Conservation (phyloP, 108 stramenopile genomes). For the Epithemia pelagica region DNA sequence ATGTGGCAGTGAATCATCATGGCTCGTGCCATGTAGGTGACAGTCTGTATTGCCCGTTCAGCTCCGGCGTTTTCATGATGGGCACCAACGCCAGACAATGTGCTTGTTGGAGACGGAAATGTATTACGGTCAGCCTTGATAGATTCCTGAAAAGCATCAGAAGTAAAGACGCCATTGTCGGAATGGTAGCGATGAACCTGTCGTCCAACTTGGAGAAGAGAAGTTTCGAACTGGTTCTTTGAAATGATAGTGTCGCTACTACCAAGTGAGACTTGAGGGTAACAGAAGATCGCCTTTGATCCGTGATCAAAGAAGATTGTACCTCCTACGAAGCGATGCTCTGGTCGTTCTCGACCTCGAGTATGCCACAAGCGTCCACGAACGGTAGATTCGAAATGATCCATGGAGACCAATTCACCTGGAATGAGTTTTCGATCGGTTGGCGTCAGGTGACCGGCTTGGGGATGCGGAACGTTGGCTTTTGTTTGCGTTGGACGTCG, state of each 20-base stretch:
- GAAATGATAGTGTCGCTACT: constrained; percentile 25
- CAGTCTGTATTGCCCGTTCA: constrained; percentile 35
- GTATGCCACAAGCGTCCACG: constrained; percentile 24
- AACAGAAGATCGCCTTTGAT: constrained; percentile 21
- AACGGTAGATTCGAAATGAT: constrained; percentile 26
- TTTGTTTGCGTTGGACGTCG: not conserved
- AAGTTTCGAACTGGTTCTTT: constrained; percentile 27
- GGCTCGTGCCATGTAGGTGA: constrained; percentile 24
- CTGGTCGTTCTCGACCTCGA: constrained; percentile 16
- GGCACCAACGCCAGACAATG: constrained; percentile 38
- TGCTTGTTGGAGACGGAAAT: not conserved
- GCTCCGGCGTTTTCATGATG: constrained; percentile 55
- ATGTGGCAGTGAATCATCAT: constrained; percentile 31
- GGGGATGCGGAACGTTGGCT: not conserved
- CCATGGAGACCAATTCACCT: constrained; percentile 11
- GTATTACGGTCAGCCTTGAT: not conserved
- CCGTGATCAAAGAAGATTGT: constrained; percentile 39
- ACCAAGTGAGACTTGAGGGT: constrained; percentile 12
- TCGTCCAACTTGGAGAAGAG: constrained; percentile 12
- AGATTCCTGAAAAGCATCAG: not conserved
- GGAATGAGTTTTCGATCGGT: constrained; percentile 1
- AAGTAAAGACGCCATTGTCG: constrained; percentile 32
- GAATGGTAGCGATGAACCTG: constrained; percentile 16
- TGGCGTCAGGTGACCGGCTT: constrained; percentile 1
- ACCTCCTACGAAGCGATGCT: constrained; percentile 14